A percentile compares a stretch with the other conserved stretches of the same genome.
Conservation (phyloP, 2,329 filamentous ascomycete species). For the Elsinoe ampelina region DNA sequence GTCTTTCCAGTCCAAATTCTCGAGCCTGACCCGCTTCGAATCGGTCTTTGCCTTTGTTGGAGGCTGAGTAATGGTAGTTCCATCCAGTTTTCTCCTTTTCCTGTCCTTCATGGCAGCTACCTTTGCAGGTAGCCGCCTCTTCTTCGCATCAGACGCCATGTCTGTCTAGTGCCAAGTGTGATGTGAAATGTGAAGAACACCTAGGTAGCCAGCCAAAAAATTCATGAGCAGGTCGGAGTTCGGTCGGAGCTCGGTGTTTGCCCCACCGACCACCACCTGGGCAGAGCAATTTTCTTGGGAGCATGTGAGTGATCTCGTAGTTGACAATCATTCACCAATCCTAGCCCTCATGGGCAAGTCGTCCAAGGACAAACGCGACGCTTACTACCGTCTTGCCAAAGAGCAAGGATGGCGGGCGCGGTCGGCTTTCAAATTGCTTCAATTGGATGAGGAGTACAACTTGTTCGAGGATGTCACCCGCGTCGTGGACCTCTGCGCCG, state of each 20-base stretch:
- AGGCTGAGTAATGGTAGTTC: constrained; percentile 3
- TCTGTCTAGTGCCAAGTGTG: neutral
- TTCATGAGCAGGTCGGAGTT: neutral
- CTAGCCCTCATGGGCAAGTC: constrained; percentile 50
- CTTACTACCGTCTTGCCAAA: constrained; percentile 94
- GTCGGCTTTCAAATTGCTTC: constrained; percentile 92
- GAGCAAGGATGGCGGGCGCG: constrained; percentile 97
- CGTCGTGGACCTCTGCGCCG: constrained; percentile 92
- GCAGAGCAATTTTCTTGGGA: neutral
- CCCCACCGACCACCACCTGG: neutral
- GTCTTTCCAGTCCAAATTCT: constrained; percentile 53
- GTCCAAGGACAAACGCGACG: constrained; percentile 96
- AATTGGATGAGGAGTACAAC: constrained; percentile 93
- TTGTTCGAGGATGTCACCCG: constrained; percentile 82
- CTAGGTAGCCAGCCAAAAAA: neutral
- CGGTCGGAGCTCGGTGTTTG: constrained; percentile 4
- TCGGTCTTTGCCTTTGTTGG: constrained; percentile 14
- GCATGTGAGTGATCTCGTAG: neutral
- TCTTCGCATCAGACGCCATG: constrained; percentile 20
- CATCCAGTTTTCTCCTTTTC: constrained; percentile 36
- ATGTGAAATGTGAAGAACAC: neutral
- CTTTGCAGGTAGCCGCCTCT: constrained; percentile 32
- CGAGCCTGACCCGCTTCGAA: constrained; percentile 31
- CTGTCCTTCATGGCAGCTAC: constrained; percentile 32
- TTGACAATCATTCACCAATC: neutral